phyloP scores from a whole-genome alignment of 352 stramenopile genomes.

The Pelagophyceae sp. region DNA sequence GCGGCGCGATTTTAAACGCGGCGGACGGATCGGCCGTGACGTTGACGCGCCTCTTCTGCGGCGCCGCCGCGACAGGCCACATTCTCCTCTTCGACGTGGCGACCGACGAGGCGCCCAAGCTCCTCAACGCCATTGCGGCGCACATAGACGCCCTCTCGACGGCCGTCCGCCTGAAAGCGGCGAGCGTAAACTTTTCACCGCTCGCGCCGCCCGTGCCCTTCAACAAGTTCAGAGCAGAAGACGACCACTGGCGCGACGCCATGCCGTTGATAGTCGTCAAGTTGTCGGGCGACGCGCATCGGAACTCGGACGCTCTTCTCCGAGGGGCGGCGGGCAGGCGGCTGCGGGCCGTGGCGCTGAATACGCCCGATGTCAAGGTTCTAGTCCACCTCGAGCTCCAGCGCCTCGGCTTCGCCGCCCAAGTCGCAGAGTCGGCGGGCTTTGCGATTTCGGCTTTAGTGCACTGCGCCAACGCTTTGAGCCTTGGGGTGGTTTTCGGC shows the following conservation, averaged over 20 bases:
- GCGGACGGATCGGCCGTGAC: not conserved
- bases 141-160: not conserved
- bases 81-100: not conserved
- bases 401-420: not conserved
- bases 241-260: not conserved
- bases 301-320: not conserved
- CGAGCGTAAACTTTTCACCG: not conserved
- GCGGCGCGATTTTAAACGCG: not conserved
- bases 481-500: too few species aligned
- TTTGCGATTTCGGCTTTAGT: not conserved
- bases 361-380: not conserved
- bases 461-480: not conserved
- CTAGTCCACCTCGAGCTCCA: not conserved
- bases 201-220: not conserved
- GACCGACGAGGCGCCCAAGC: not conserved
- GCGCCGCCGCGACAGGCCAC: not conserved
- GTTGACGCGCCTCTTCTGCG: not conserved
- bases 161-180: not conserved
- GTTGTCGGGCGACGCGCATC: not conserved
- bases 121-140: not conserved
- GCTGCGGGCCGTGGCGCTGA: not conserved
- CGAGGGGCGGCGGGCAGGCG: not conserved
- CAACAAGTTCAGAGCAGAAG: not conserved
- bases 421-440: not conserved
- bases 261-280: slow-evolving; percentile 1